Conservation (phyloP, 2,329 filamentous ascomycete species). For the Microcyclosporella mali region DNA sequence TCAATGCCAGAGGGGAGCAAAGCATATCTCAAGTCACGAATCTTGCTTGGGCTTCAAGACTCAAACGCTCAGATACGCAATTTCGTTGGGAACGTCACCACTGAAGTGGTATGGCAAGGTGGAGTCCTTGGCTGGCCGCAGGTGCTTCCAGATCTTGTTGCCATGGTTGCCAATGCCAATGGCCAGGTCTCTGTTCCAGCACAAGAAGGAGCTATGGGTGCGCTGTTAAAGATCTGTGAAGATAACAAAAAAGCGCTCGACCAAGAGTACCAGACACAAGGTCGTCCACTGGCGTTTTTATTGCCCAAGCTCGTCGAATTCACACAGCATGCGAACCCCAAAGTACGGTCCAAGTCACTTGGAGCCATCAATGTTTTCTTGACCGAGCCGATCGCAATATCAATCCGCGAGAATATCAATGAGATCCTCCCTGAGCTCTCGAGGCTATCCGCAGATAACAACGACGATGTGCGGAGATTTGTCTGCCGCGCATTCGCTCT, state of each 20-base stretch:
- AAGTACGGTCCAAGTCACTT: slow-evolving; percentile 73
- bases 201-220: slow-evolving; percentile 90
- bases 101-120: slow-evolving; percentile 77
- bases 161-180: slow-evolving; percentile 66
- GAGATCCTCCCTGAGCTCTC: slow-evolving; percentile 77
- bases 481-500: slow-evolving; percentile 92
- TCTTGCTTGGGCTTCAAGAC: slow-evolving; percentile 76
- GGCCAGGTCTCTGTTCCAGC: slow-evolving; percentile 63
- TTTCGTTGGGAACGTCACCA: slow-evolving; percentile 88
- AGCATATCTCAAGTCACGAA: slow-evolving; percentile 69
- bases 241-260: slow-evolving; percentile 85
- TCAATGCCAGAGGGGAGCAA: slow-evolving; percentile 68
- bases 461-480: slow-evolving; percentile 77
- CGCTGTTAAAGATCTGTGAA: slow-evolving; percentile 91
- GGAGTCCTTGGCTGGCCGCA: slow-evolving; percentile 89
- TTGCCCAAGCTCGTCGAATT: slow-evolving; percentile 88
- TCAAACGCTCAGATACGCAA: slow-evolving; percentile 74
- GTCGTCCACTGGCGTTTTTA: slow-evolving; percentile 73
- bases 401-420: slow-evolving; percentile 74
- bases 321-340: slow-evolving; percentile 67
- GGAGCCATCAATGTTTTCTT: slow-evolving; percentile 89
- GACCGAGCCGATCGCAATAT: slow-evolving; percentile 63
- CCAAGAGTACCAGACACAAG: slow-evolving; percentile 77
- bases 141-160: slow-evolving; percentile 74
- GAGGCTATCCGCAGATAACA: slow-evolving; percentile 67